Percentiles rank a stretch among this genome's conserved stretches.
Conservation (phyloP, 139 green algal genomes). For the Micractinium conductrix region DNA sequence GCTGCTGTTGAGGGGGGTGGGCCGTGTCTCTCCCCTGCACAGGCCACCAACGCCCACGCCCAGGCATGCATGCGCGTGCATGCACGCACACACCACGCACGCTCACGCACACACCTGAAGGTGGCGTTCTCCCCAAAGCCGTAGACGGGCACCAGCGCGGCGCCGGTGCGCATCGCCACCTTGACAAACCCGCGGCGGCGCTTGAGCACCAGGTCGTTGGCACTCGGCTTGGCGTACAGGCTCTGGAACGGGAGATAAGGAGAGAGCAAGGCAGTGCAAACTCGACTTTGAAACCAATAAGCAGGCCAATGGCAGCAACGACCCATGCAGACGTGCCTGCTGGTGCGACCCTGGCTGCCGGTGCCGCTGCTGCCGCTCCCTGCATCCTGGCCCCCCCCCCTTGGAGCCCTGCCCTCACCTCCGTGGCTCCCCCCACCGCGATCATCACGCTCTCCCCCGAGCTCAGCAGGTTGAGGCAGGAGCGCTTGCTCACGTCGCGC, state of each 20-base stretch:
- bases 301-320: too few relatives aligned
- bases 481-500: slow-evolving; percentile 29
- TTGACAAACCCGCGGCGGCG: slow-evolving; percentile 46
- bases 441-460: slow-evolving; percentile 29
- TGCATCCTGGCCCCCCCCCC: too few relatives aligned
- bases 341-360: too few relatives aligned
- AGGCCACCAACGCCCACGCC: too few relatives aligned
- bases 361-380: too few relatives aligned
- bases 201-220: slow-evolving; percentile 41
- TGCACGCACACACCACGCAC: background rate
- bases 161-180: slow-evolving; percentile 37
- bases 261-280: too few relatives aligned
- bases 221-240: slow-evolving; percentile 30
- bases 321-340: too few relatives aligned
- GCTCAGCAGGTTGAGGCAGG: slow-evolving; percentile 35
- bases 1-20: too few relatives aligned
- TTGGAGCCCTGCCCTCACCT: slow-evolving; percentile 3
- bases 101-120: background rate
- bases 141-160: slow-evolving; percentile 45
- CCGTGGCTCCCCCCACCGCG: slow-evolving; percentile 33
- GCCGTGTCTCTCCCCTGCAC: too few relatives aligned
- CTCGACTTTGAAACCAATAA: too few relatives aligned
- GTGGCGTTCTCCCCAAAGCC: slow-evolving; percentile 44
- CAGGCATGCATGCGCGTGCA: too few relatives aligned
- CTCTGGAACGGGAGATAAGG: too few relatives aligned